Conservation (phyloP, 2,329 filamentous ascomycete species). For the Cytospora leucostoma region DNA sequence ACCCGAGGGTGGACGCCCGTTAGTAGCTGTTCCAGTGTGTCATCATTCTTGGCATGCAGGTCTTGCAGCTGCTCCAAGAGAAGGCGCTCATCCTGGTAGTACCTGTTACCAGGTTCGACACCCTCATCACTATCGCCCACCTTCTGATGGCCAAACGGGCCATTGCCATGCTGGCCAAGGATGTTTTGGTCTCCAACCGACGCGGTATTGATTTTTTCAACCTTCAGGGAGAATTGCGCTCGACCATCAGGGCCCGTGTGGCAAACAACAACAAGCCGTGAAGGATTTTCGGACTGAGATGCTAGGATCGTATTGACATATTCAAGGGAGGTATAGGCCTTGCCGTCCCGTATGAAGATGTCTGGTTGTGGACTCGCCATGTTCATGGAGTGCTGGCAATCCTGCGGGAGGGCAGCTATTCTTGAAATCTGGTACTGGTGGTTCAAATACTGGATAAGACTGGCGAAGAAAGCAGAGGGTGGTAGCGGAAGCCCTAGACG, state of each 20-base stretch:
- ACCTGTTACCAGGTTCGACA: too few relatives aligned
- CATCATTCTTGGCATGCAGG: not conserved
- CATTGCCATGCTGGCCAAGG: not conserved
- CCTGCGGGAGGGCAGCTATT: not conserved
- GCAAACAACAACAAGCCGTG: not conserved
- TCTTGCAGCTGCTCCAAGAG: slow-evolving; percentile 9
- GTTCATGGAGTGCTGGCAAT: not conserved
- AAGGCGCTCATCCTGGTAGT: not conserved
- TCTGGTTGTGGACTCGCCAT: not conserved
- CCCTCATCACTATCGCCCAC: not conserved
- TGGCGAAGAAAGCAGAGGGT: not conserved
- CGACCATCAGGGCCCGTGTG: not conserved
- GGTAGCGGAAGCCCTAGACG: not conserved
- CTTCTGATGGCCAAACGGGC: not conserved
- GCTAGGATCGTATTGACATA: not conserved
- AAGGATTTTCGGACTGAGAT: not conserved
- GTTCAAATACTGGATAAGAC: not conserved
- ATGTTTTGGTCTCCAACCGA: too few relatives aligned
- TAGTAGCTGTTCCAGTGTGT: not conserved
- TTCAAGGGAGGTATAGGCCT: not conserved
- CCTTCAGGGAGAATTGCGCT: not conserved
- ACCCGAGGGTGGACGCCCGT: not conserved
- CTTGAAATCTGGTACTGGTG: not conserved
- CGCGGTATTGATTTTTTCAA: not conserved
- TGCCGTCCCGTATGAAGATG: not conserved